phyloP scores from a whole-genome alignment of 2,329 filamentous ascomycete genomes.

The Xylaria sp. region DNA sequence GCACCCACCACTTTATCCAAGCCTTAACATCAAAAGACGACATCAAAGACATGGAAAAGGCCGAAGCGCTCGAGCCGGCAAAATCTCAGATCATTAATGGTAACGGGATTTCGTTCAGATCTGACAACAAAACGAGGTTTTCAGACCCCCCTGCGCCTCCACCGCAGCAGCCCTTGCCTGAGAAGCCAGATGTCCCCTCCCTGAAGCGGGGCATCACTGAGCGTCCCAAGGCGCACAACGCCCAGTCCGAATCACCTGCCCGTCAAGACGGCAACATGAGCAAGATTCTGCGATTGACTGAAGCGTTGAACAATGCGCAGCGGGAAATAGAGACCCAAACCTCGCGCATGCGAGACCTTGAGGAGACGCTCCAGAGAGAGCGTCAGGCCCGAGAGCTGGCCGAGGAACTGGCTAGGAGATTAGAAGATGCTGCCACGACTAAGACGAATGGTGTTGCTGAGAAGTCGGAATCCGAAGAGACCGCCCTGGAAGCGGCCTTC shows the following conservation, averaged over 20 bases:
- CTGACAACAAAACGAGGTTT: conserved; percentile 81
- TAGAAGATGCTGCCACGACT: conserved; percentile 59
- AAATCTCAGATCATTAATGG: conserved; percentile 56
- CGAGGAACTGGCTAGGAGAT: conserved; percentile 75
- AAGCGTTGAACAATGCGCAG: conserved; percentile 81
- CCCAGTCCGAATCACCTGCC: conserved; percentile 59
- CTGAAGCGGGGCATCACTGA: conserved; percentile 79
- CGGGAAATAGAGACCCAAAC: conserved; percentile 86
- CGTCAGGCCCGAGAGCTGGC: conserved; percentile 79
- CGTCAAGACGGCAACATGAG: conserved; percentile 60
- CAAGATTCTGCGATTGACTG: conserved; percentile 82
- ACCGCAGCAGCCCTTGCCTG: conserved; percentile 88
- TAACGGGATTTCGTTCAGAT: conserved; percentile 58
- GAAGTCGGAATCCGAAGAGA: conserved; percentile 41
- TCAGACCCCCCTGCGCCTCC: conserved; percentile 92
- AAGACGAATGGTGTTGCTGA: conserved; percentile 43
- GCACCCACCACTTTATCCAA: conserved; percentile 80
- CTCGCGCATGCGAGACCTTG: conserved; percentile 77
- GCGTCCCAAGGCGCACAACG: conserved; percentile 61
- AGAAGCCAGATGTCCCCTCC: conserved; percentile 82
- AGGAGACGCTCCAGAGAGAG: conserved; percentile 77
- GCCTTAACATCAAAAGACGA: conserved; percentile 74
- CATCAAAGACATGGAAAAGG: conserved; percentile 60
- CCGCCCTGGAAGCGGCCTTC: conserved; percentile 50
- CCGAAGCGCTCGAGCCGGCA: conserved; percentile 49